These are phyloP conservation scores for Taiwanofungus camphoratus DNA, from an alignment of 1,284 basidiomycete species.

Conservation along the genomic window DNA sequence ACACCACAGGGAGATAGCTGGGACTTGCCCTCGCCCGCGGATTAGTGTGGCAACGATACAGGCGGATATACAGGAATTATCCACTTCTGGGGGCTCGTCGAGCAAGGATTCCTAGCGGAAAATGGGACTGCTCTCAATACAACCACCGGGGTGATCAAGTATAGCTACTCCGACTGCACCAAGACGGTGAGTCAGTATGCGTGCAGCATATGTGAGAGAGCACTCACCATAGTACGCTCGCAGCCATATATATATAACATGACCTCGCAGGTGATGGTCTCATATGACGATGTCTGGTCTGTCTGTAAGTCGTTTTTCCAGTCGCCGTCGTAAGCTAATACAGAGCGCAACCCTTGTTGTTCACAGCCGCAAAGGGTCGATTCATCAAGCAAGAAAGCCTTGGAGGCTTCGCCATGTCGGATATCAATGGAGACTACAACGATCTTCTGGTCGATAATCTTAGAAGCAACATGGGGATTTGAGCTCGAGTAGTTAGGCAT, in stretches of 20 bases:
- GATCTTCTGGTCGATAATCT: slow-evolving; percentile 53
- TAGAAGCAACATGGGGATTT: slow-evolving; percentile 22
- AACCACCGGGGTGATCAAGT: slow-evolving; percentile 40
- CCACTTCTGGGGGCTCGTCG: slow-evolving; percentile 37
- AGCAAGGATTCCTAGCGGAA: slow-evolving; percentile 31
- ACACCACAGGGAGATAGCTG: slow-evolving; percentile 39
- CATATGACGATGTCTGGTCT: slow-evolving; percentile 35
- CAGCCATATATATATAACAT: slow-evolving; percentile 45
- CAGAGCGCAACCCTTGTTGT: neutral
- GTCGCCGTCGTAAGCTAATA: too few relatives aligned
- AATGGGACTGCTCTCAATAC: slow-evolving; percentile 30
- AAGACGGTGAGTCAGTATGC: slow-evolving; percentile 36
- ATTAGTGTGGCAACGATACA: slow-evolving; percentile 34
- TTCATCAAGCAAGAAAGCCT: slow-evolving; percentile 49
- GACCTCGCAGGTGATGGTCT: slow-evolving; percentile 32
- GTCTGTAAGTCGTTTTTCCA: slow-evolving; percentile 31
- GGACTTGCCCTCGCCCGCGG: slow-evolving; percentile 28
- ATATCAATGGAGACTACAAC: slow-evolving; percentile 53
- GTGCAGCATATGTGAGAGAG: neutral
- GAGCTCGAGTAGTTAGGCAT: slow-evolving; percentile 17
- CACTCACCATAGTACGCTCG: neutral
- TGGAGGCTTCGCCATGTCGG: slow-evolving; percentile 61
- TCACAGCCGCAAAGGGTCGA: slow-evolving; percentile 44
- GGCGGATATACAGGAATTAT: slow-evolving; percentile 33
- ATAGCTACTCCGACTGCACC: slow-evolving; percentile 40